These are phyloP conservation scores for Neurospora tetraspora DNA, from an alignment of 495 filamentous ascomycete species.

Conservation along the genomic window DNA sequence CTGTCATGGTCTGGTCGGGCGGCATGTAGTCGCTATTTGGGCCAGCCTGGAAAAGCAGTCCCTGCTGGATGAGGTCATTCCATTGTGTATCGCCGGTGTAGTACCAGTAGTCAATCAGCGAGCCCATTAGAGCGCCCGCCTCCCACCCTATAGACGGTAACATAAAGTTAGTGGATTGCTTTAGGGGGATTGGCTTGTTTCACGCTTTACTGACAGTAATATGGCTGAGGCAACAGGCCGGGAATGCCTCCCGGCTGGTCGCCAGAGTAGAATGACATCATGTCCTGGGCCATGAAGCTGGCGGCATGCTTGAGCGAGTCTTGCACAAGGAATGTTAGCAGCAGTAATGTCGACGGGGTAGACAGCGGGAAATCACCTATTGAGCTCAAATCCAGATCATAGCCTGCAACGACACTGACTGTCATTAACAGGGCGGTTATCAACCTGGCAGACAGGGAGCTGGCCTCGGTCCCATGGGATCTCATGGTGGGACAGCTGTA, in stretches of 20 bases:
- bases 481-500: neutral
- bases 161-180: neutral
- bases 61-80: conserved; percentile 45
- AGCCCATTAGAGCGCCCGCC: conserved; percentile 57
- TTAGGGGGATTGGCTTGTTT: neutral
- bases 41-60: conserved; percentile 51
- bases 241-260: conserved; percentile 47
- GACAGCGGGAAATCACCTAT: conserved; percentile 10
- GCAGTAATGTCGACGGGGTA: no score
- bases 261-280: conserved; percentile 61
- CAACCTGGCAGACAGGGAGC: neutral
- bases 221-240: conserved; percentile 31
- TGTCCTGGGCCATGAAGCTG: conserved; percentile 45
- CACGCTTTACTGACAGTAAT: conserved; percentile 27
- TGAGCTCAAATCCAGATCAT: conserved; percentile 22
- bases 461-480: neutral
- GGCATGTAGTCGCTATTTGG: conserved; percentile 54
- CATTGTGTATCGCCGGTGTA: conserved; percentile 53
- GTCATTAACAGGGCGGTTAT: conserved; percentile 5
- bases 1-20: conserved; percentile 47
- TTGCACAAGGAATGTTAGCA: conserved; percentile 16
- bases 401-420: conserved; percentile 10
- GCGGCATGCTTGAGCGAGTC: conserved; percentile 59
- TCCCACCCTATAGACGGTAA: conserved; percentile 60
- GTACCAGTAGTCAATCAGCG: conserved; percentile 58